These are phyloP conservation scores for Flaveria linearis DNA, from an alignment of 129 eudicot species.

Conservation along the genomic window DNA sequence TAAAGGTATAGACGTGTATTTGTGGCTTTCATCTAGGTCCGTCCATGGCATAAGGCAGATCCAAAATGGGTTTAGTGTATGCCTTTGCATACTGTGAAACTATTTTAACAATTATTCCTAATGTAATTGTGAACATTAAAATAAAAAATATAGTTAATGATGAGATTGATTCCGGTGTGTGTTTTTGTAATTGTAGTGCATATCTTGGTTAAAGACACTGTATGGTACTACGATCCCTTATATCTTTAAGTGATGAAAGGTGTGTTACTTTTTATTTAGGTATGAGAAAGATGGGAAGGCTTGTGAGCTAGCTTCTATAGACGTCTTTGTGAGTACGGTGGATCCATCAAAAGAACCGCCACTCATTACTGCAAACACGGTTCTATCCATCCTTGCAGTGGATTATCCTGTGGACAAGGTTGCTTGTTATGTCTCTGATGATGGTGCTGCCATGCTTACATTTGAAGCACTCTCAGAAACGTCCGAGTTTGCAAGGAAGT, in stretches of 20 bases:
- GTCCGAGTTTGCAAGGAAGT: conserved; percentile 63
- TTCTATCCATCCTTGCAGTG: conserved; percentile 68
- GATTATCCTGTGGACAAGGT: conserved; percentile 78
- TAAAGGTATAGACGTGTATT: too few relatives aligned
- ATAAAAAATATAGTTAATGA: neutral
- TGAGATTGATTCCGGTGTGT: neutral
- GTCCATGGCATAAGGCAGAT: neutral
- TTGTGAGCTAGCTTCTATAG: conserved; percentile 56
- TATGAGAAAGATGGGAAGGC: conserved; percentile 76
- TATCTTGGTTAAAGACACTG: neutral
- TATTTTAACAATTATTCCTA: neutral
- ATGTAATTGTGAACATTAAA: neutral
- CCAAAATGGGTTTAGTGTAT: neutral
- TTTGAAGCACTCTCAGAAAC: conserved; percentile 74
- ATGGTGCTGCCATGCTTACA: conserved; percentile 87
- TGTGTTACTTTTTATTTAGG: conserved; percentile 32
- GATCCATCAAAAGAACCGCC: conserved; percentile 83
- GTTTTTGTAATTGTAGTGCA: neutral
- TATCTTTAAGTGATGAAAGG: neutral
- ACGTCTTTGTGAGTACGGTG: conserved; percentile 72
- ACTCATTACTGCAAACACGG: conserved; percentile 77
- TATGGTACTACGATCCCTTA: neutral
- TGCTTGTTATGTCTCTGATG: conserved; percentile 71
- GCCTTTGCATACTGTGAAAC: neutral
- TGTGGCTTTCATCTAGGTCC: neutral